Percentiles rank a stretch among this genome's conserved stretches.
These are phyloP conservation scores for Lichtheimia corymbifera DNA, from an alignment of 371 early-diverging fungal genomes.

Conservation along the genomic window DNA sequence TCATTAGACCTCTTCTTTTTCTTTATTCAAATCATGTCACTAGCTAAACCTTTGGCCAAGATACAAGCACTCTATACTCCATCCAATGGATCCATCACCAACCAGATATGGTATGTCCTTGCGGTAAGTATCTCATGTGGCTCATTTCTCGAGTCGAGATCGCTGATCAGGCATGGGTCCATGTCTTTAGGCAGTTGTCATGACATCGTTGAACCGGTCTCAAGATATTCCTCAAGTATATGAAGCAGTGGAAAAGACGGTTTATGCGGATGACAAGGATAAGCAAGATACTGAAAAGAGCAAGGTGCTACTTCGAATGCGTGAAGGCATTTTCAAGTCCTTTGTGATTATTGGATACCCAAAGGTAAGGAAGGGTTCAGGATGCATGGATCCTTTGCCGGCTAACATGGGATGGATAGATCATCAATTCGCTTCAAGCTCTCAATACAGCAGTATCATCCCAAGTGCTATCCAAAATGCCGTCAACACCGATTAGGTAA, in stretches of 20 bases:
- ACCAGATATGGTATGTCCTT: conserved; percentile 11
- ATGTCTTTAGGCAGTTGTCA: conserved; percentile 5
- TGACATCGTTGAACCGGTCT: conserved; percentile 7
- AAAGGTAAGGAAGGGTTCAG: conserved; percentile 17
- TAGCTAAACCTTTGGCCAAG: conserved; percentile 1
- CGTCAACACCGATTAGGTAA: conserved; percentile 15
- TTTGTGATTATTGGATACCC: conserved; percentile 40
- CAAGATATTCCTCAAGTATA: conserved; percentile 22
- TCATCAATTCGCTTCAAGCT: conserved; percentile 36
- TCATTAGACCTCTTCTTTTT: no score
- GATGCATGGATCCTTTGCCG: no score
- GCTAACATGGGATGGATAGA: conserved; percentile 10
- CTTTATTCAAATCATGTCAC: not conserved
- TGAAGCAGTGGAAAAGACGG: conserved; percentile 8
- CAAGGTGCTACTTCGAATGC: conserved; percentile 26
- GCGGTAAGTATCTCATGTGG: conserved; percentile 5
- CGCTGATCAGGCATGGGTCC: not conserved
- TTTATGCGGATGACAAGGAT: conserved; percentile 1
- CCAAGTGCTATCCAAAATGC: conserved; percentile 12
- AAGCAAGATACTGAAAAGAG: conserved; percentile 13
- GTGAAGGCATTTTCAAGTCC: conserved; percentile 40
- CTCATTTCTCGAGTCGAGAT: not conserved
- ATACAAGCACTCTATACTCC: conserved; percentile 8
- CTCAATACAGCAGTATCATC: conserved; percentile 26
- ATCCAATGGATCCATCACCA: not conserved